Evolutionary conservation across 2,329 filamentous ascomycete species (phyloP).

Genomic region (Ramularia collo-cygni): DNA sequence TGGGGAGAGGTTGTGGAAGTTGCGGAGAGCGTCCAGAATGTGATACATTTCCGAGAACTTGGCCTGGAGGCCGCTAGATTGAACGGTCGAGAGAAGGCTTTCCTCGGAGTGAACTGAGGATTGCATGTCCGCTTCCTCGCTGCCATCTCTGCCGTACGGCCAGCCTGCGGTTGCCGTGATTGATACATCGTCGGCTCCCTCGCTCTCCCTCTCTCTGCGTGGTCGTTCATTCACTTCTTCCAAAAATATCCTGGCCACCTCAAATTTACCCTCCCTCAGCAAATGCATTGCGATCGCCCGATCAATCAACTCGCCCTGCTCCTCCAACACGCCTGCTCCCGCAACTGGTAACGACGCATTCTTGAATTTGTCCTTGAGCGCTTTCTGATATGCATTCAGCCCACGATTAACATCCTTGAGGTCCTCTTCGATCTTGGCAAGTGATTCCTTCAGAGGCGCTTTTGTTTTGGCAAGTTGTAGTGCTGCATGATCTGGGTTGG

Average conservation of each 20-base stretch:
- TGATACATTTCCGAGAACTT: constrained; percentile 87
- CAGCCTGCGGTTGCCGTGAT: constrained; percentile 11
- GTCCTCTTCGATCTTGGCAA: constrained; percentile 73
- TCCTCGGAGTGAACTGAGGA: not conserved
- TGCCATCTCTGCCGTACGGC: constrained; percentile 18
- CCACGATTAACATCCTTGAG: constrained; percentile 77
- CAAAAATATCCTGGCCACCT: constrained; percentile 78
- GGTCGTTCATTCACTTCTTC: constrained; percentile 51
- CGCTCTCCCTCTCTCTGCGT: constrained; percentile 4
- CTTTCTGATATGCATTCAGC: constrained; percentile 76
- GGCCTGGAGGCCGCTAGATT: constrained; percentile 53
- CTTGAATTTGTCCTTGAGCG: constrained; percentile 72
- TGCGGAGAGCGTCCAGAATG: constrained; percentile 72
- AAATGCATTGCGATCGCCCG: constrained; percentile 95
- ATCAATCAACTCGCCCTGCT: constrained; percentile 73
- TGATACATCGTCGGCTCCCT: constrained; percentile 6
- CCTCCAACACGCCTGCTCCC: constrained; percentile 72
- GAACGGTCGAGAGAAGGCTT: constrained; percentile 12
- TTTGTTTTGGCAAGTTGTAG: constrained; percentile 77
- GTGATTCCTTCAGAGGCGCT: constrained; percentile 71
- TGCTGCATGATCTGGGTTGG: constrained; percentile 63
- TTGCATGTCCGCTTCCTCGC: constrained; percentile 14
- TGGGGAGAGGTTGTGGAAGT: constrained; percentile 63
- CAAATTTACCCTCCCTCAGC: constrained; percentile 87
- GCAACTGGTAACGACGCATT: constrained; percentile 63